A percentile compares a stretch with the other conserved stretches of the same genome.
phyloP scores from a whole-genome alignment of 2,329 filamentous ascomycete genomes.

The Tolypocladium ovalisporum region DNA sequence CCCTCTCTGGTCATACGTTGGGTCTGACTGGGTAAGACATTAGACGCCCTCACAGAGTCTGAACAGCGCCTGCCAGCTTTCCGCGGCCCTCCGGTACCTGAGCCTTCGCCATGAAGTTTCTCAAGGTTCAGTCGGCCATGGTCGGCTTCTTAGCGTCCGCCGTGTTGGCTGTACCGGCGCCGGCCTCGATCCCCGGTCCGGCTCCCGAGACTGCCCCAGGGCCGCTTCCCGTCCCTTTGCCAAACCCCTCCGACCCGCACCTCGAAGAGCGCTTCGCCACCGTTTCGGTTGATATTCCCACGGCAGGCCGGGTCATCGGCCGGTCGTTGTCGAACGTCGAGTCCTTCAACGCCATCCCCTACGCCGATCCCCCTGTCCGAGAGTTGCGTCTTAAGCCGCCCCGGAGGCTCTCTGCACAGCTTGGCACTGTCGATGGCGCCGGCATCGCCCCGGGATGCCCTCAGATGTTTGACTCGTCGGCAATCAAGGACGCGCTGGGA shows the following conservation, averaged over 20 bases:
- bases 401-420: conserved; percentile 37
- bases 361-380: conserved; percentile 58
- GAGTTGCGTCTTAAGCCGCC: conserved; percentile 59
- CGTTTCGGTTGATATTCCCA: conserved; percentile 42
- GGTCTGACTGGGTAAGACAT: not conserved
- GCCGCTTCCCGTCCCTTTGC: conserved; percentile 5
- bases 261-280: conserved; percentile 31
- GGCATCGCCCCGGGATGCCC: conserved; percentile 53
- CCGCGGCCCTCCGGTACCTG: not conserved
- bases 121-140: not conserved
- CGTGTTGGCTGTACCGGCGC: conserved; percentile 10
- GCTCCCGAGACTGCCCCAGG: conserved; percentile 9
- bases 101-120: not conserved
- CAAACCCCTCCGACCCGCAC: not conserved
- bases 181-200: conserved; percentile 9
- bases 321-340: conserved; percentile 40
- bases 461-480: conserved; percentile 54
- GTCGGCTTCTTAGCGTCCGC: conserved; percentile 4
- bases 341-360: conserved; percentile 65
- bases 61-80: not conserved
- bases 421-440: conserved; percentile 53
- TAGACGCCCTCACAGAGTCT: not conserved
- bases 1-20: not conserved
- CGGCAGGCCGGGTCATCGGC: conserved; percentile 49
- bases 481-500: conserved; percentile 24